Base-by-base conservation (phyloP, 805 yeast genomes). In the Wickerhamiella shivajii region DNA sequence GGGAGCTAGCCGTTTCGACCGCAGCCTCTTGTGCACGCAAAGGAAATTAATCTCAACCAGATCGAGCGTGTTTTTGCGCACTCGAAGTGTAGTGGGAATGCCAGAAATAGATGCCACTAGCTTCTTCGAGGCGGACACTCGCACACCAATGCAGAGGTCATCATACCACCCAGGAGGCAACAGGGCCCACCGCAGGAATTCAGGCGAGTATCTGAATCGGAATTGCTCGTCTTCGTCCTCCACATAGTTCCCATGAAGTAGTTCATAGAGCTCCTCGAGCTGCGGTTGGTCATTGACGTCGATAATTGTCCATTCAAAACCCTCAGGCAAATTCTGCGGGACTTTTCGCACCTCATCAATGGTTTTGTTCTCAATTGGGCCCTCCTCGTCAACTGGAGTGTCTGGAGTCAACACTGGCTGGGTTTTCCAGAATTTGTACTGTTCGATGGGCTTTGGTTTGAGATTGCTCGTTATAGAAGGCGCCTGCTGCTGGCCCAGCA, bases 381-480 rank as follows among this genome's bases (percentile, higher is more conserved):
- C 95, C 49, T 83, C 93, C 48, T 77, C 90, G 50, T 79, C 79
- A 42, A 85, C 72, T 19, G 63, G 64, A 20, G 24, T 16, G 11
- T 25, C 29, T 15, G 34, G 34, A 3, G 34, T 29, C 6, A 84
- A 69, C 14, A 90, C 97, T 0, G 98, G 98, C 58, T 90, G 98
- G 2, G 98, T 90, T 50, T 78, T 80, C 98, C 98, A 90, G 59
- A 90, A 90, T 59, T 79, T 81, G 62, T 85, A 81, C 50, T 85
- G 93, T 33, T 78, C 73, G 79, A 84, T 83, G 15, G 74, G 42
- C 42, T 59, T 58, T 11, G 47, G 54, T 14, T 31, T 29, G 12
- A 31, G 29, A 11, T 19, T 18, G 7, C 25, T 29, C 29, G 31
- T 29, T 18, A 27, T 6, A 29, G 29, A 22, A 30, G 33, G 31